A percentile compares a stretch with the other conserved stretches of the same genome.
Evolutionary conservation across 805 yeast species (phyloP).

Genomic region (Candida montana): DNA sequence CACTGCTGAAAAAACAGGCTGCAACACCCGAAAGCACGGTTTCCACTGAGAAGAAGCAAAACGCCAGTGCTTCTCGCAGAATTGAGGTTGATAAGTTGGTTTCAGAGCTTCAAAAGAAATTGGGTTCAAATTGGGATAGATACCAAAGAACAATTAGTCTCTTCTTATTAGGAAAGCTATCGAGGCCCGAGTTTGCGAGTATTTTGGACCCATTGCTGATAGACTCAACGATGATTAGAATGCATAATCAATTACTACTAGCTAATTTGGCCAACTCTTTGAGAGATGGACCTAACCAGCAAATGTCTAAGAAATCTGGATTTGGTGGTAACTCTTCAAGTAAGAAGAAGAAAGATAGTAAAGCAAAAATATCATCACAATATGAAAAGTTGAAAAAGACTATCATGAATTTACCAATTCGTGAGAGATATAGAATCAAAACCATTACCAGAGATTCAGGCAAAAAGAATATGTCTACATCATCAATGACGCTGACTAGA

Average conservation of each 20-base stretch:
- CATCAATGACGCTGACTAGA: conserved; percentile 63
- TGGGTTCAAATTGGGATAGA: conserved; percentile 77
- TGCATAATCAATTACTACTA: conserved; percentile 80
- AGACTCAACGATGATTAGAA: conserved; percentile 32
- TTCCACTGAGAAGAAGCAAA: not conserved
- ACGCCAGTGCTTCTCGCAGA: conserved; percentile 26
- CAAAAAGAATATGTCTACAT: conserved; percentile 66
- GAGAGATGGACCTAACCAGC: conserved; percentile 61
- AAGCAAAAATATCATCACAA: conserved; percentile 58
- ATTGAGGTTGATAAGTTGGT: conserved; percentile 64
- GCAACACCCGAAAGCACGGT: not conserved
- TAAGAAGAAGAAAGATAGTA: conserved; percentile 42
- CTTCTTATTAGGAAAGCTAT: conserved; percentile 73
- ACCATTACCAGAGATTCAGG: conserved; percentile 80
- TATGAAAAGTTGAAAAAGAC: conserved; percentile 79
- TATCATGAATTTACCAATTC: conserved; percentile 76
- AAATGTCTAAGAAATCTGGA: conserved; percentile 32
- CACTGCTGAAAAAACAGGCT: not conserved
- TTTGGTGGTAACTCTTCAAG: conserved; percentile 43
- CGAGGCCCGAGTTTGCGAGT: conserved; percentile 65
- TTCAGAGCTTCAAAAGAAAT: conserved; percentile 60
- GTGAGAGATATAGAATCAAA: conserved; percentile 82
- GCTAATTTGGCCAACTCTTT: conserved; percentile 82
- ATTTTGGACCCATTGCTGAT: conserved; percentile 51
- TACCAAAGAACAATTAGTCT: conserved; percentile 75